phyloP scores from a whole-genome alignment of 225 moss, liverwort and hornwort species.

The Thuidium tamariscinum region DNA sequence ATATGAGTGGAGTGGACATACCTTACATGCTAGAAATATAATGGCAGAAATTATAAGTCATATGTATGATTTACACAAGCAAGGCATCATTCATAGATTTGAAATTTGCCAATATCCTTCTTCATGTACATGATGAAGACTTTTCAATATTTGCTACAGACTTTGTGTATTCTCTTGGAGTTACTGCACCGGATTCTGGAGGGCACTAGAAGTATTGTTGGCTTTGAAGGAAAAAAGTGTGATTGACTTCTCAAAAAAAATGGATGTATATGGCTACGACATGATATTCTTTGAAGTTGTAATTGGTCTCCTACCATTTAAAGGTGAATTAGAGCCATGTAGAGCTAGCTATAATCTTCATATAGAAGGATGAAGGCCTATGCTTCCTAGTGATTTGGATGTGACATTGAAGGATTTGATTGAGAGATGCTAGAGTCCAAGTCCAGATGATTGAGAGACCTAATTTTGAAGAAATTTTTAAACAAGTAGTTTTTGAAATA shows the following conservation, averaged over 20 bases:
- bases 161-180: not conserved
- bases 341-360: too few species aligned
- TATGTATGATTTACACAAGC: rapidly evolving
- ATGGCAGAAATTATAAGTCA: rapidly evolving
- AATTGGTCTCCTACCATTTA: too few species aligned
- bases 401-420: too few species aligned
- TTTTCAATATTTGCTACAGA: too few species aligned
- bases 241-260: not conserved
- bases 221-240: not conserved
- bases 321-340: too few species aligned
- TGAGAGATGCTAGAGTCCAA: not conserved
- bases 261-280: not conserved
- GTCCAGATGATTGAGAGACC: not conserved
- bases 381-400: too few species aligned
- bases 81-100: too few species aligned
- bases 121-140: too few species aligned
- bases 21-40: not conserved
- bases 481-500: too few species aligned
- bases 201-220: not conserved
- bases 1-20: not conserved
- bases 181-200: not conserved
- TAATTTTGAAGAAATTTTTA: not conserved
- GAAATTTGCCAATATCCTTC: too few species aligned
- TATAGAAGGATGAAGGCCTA: too few species aligned
- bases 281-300: too few species aligned